These are phyloP conservation scores for Ophiosphaerella narmari DNA, from an alignment of 2,329 filamentous ascomycete species.

Conservation along the genomic window DNA sequence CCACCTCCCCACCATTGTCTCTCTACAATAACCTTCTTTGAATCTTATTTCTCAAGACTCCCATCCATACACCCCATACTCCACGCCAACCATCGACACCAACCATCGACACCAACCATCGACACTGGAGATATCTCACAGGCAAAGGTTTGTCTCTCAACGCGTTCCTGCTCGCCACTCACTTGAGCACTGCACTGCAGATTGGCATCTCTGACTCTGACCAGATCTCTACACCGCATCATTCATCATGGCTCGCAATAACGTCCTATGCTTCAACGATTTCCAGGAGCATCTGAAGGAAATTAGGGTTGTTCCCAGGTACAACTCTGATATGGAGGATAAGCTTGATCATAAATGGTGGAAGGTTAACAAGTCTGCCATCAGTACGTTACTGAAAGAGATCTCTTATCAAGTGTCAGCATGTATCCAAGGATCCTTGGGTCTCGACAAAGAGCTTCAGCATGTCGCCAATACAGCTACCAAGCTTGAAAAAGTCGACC, in stretches of 20 bases:
- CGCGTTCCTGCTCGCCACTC: background rate
- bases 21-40: background rate
- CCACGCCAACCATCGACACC: background rate
- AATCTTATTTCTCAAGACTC: too few species aligned
- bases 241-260: background rate
- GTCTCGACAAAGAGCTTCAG: constrained; percentile 15
- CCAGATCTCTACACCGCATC: background rate
- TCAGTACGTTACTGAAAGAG: background rate
- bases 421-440: background rate
- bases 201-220: background rate
- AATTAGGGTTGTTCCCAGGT: background rate
- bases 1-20: background rate
- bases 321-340: constrained; percentile 4
- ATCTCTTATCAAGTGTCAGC: background rate
- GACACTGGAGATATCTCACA: background rate
- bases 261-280: background rate
- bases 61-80: too few species aligned
- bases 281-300: background rate
- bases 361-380: background rate
- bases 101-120: background rate
- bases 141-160: background rate
- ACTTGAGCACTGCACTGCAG: background rate
- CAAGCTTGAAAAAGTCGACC: constrained; percentile 9
- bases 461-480: constrained; percentile 11
- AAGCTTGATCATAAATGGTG: constrained; percentile 4